Evolutionary conservation across 306 rosid genomes (phyloP), one percentile per base, ranked within the genome.

Genomic region (Lagenaria siceraria): DNA sequence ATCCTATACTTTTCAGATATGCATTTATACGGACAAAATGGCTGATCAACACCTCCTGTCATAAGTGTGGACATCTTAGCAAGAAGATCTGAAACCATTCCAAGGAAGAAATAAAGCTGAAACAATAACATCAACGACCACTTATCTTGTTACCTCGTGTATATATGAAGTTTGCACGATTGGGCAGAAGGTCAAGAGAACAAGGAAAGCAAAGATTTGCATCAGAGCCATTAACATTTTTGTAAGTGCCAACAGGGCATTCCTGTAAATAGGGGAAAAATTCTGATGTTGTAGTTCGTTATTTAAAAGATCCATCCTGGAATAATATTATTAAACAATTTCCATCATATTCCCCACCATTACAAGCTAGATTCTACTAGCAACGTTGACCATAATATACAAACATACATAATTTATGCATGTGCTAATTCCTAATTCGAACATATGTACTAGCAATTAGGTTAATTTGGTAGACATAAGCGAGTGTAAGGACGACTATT

Each of bases 211-310:
- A 94, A 85, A 94, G 98, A 83, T 80, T 36, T 64, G 64, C 81
- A 78, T 88, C 95, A 77, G 98, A 94, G 60, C 98, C 98, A 38
- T 84, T 91, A 74, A 89, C 88, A 82, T 89, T 88, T 87, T 94
- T 94, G 80, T 88, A 94, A 69, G 98, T 88, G 78, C 97, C 98
- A 84, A 90, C 17, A 70, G 97, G 98, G 80, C 98, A 94, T 91
- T 94, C 98, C 98, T 94, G 84, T 80, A 82, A 49, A 77, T 38
- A 75, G 35, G 24, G 51, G 43, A 24, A 71, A 48, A 27, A 7
- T 15, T 4, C 8, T 17, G 58, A 71, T 48, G 38, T 17, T 70
- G 46, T 15, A 46, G 31, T 71, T 14, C 1, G 4, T 33, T 51
- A 51, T 18, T 48, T 17, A 71, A 71, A 14, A 71, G 58, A 49